phyloP scores from a whole-genome alignment of 768 basidiomycete species.

The Russula lepida region DNA sequence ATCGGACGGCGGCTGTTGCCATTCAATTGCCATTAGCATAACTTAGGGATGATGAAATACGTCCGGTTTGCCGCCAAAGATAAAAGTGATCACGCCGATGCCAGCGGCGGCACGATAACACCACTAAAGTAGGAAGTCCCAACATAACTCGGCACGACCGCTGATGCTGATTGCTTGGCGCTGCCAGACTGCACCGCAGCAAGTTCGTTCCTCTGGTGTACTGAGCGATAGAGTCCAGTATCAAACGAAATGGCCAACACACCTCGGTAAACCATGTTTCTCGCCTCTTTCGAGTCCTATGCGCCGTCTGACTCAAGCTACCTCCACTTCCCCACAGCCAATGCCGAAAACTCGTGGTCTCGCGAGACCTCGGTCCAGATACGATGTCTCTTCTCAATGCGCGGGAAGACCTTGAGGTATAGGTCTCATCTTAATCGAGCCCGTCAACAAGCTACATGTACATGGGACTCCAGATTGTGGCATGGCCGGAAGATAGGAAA shows the following conservation, averaged over 20 bases:
- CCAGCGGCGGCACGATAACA: too few species aligned
- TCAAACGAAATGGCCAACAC: background rate
- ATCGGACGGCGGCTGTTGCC: too few species aligned
- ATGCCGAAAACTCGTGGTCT: slow-evolving; percentile 44
- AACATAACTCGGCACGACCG: background rate
- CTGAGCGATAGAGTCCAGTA: background rate
- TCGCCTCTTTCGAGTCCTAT: background rate
- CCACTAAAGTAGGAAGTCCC: background rate
- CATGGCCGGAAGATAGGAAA: slow-evolving; percentile 45
- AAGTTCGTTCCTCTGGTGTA: background rate
- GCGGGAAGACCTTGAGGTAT: slow-evolving; percentile 48
- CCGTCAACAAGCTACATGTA: background rate
- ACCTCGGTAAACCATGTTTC: background rate
- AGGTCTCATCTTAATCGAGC: background rate
- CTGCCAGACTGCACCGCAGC: background rate
- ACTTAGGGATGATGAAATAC: too few species aligned
- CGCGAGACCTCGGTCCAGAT: slow-evolving; percentile 53
- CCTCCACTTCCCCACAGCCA: background rate
- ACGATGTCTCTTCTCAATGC: slow-evolving; percentile 48
- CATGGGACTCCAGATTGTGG: slow-evolving; percentile 35
- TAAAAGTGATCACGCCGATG: too few species aligned
- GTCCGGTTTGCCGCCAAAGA: too few species aligned
- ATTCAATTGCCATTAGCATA: too few species aligned
- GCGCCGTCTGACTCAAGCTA: background rate
- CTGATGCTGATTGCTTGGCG: too few species aligned